phyloP scores from a whole-genome alignment of 176 grass and related monocot genomes.

The Cymbopogon citratus region DNA sequence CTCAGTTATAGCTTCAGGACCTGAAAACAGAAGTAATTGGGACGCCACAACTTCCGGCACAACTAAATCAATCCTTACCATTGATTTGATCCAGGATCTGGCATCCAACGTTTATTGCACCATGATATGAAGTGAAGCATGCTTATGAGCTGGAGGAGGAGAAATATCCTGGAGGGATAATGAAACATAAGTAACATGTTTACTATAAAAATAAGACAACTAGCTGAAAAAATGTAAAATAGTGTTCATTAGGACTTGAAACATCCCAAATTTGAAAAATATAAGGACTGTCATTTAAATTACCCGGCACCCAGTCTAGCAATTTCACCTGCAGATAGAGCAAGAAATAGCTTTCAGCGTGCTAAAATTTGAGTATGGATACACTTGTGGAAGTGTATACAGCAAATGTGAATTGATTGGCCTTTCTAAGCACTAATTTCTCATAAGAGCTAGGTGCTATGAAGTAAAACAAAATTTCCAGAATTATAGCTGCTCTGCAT shows the following conservation, averaged over 20 bases:
- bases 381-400: not conserved
- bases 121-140: slow-evolving; percentile 82
- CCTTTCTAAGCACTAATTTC: not conserved
- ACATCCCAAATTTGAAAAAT: not conserved
- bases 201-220: not conserved
- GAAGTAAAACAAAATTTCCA: not conserved
- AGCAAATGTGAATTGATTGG: not conserved
- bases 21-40: not conserved
- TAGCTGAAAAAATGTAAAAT: not conserved
- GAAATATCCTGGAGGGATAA: slow-evolving; percentile 69
- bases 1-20: not conserved
- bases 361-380: not conserved
- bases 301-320: slow-evolving; percentile 89
- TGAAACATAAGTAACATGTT: slow-evolving; percentile 20
- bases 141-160: slow-evolving; percentile 83
- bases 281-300: slow-evolving; percentile 18
- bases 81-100: slow-evolving; percentile 49
- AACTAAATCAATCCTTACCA: slow-evolving; percentile 35
- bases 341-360: slow-evolving; percentile 17
- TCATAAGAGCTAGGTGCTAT: not conserved
- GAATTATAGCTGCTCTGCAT: not conserved
- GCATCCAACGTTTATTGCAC: slow-evolving; percentile 84
- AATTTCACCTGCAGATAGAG: slow-evolving; percentile 76
- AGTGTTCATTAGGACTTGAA: not conserved
- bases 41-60: not conserved